A percentile compares a stretch with the other conserved stretches of the same genome.
These are phyloP conservation scores for Solanum hybrid DNA, from an alignment of 305 asterid genomes.

Conservation along the genomic window DNA sequence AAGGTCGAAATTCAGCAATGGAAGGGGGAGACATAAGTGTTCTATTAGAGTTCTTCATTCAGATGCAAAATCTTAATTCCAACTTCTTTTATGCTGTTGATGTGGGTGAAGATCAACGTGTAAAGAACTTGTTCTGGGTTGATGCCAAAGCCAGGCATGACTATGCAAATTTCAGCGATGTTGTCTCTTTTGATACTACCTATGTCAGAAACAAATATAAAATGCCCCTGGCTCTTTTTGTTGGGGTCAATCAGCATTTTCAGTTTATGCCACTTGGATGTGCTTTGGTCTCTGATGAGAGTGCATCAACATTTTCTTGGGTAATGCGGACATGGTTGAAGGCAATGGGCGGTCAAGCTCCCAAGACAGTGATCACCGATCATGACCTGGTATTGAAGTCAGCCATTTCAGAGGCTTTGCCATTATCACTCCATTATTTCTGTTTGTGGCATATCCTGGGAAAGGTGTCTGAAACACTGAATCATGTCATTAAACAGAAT, in stretches of 20 bases:
- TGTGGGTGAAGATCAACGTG: conserved; percentile 65
- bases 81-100: conserved; percentile 80
- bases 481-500: conserved; percentile 58
- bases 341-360: conserved; percentile 85
- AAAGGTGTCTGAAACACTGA: conserved; percentile 59
- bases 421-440: conserved; percentile 59
- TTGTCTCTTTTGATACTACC: conserved; percentile 77
- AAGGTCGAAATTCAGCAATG: conserved; percentile 48
- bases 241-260: conserved; percentile 92
- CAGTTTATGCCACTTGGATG: conserved; percentile 92
- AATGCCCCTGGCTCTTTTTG: conserved; percentile 70
- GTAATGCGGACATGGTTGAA: conserved; percentile 73
- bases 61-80: conserved; percentile 67
- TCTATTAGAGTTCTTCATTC: conserved; percentile 58
- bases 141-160: conserved; percentile 93
- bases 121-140: conserved; percentile 68
- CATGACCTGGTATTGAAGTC: conserved; percentile 56
- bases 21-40: conserved; percentile 49
- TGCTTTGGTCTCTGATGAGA: conserved; percentile 79
- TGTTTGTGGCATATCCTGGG: conserved; percentile 74
- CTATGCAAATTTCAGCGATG: conserved; percentile 59
- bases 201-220: conserved; percentile 74
- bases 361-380: conserved; percentile 64
- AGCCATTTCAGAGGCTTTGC: conserved; percentile 50
- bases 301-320: conserved; percentile 61